Evolutionary conservation across 148 eudicot genomes (phyloP), one percentile per base, ranked within the genome.

Genomic region (Camellia lanceoleosa): DNA sequence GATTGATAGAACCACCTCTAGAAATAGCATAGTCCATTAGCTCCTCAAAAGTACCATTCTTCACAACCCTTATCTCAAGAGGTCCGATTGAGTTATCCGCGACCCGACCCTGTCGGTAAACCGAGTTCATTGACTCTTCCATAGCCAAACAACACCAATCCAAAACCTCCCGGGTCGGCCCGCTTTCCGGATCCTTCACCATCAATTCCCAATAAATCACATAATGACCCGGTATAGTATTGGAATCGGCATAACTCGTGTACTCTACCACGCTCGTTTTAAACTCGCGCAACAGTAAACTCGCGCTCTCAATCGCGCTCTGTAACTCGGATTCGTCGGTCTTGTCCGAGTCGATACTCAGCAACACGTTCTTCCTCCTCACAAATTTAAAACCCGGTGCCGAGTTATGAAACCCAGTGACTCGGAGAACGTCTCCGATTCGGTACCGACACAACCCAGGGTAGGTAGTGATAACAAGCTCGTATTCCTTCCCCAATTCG

Each of bases 281-380:
- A 23, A 75, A 80, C 13, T 80, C 47, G 15, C 43, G 52, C 1
- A 74, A 11, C 18, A 55, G 38, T 41, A 51, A 46, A 0, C 79
- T 66, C 2, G 78, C 83, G 10, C 75, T 68, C 44, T 67, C 79
- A 7, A 80, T 68, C 3, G 83, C 83, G 7, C 41, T 65, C 19
- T 74, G 79, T 5, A 80, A 44, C 79, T 80, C 83, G 10, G 74
- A 79, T 56, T 80, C 83, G 58, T 80, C 79, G 0, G 83, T 80
- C 43, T 80, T 80, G 67, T 80, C 83, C 5, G 79, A 74, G 51
- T 80, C 83, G 9, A 80, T 80, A 58, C 83, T 80, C 1, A 80
- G 73, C 11, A 75, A 7, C 6, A 68, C 83, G 42, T 80, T 80
- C 68, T 73, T 80, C 5, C 83, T 41, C 18, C 79, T 3, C 2